Base-by-base conservation (phyloP, 805 yeast species). In the Tetrapisispora nanseiensis region DNA sequence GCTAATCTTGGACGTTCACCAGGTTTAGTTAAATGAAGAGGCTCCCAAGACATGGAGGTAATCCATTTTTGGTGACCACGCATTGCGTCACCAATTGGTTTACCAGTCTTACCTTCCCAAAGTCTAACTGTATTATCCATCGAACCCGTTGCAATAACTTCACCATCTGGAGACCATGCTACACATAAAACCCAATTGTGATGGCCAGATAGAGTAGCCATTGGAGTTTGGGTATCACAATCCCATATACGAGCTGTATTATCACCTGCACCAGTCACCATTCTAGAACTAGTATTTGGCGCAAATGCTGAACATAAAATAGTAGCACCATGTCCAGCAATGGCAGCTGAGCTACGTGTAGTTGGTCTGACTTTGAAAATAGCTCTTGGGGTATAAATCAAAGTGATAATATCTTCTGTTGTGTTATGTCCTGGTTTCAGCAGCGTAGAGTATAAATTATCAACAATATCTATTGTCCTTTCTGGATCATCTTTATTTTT, bases 261-360 rank as follows among this genome's bases (percentile, higher is more conserved):
- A 63, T 92, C 98, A 35, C 98, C 98, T 6, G 96, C 86, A 29
- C 98, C 98, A 0, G 97, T 83, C 32, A 85, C 92, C 82, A 89
- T 78, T 51, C 85, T 70, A 2, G 89, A 72, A 15, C 90, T 76
- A 15, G 89, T 80, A 55, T 83, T 73, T 24, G 98, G 98, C 2
- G 98, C 94, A 71, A 92, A 92, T 48, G 84, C 89, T 33, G 92
- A 82, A 46, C 96, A 85, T 49, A 92, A 68, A 46, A 92, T 86
- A 0, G 97, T 92, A 2, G 95, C 77, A 1, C 95, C 95, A 59
- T 92, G 98, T 6, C 98, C 98, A 2, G 95, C 76, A 41, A 92
- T 90, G 0, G 97, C 87, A 10, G 95, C 89, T 4, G 87, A 80
- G 2, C 95, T 80, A 55, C 97, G 70, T 1, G 97, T 86, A 13